Conservation (phyloP, 306 rosid genomes). For the Calophaca sinica region DNA sequence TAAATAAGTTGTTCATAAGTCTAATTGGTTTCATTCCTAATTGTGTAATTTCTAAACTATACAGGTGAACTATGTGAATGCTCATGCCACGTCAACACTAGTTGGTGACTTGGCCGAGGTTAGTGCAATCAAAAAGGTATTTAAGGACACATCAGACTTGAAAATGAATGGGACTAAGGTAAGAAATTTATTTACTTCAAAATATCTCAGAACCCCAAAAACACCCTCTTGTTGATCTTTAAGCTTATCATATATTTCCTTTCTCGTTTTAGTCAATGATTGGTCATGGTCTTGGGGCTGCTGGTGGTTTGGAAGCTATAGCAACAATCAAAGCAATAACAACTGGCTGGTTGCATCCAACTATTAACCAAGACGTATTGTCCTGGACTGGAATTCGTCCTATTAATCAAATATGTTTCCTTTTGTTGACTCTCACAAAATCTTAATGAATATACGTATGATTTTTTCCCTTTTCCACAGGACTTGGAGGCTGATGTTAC, state of each 20-base stretch:
- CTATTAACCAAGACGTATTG: conserved; percentile 65
- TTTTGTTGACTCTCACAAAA: not conserved
- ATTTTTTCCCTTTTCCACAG: conserved; percentile 41
- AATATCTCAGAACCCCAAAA: conserved; percentile 3
- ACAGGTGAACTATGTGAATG: conserved; percentile 78
- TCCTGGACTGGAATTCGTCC: not conserved
- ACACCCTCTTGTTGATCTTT: not conserved
- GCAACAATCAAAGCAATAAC: conserved; percentile 74
- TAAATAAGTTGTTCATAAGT: too few relatives aligned
- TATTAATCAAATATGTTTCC: not conserved
- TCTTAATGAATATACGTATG: conserved; percentile 1
- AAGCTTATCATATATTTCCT: not conserved
- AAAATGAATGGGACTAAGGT: conserved; percentile 78
- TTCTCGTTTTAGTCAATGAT: conserved; percentile 63
- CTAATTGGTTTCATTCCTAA: too few relatives aligned
- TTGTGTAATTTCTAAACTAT: conserved; percentile 13
- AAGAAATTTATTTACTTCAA: conserved; percentile 2
- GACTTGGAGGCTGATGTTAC: conserved; percentile 68
- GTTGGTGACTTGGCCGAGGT: conserved; percentile 79
- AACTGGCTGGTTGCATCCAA: conserved; percentile 78
- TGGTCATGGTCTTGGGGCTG: conserved; percentile 81
- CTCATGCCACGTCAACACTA: conserved; percentile 77
- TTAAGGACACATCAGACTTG: conserved; percentile 61
- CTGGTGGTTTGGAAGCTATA: conserved; percentile 80
- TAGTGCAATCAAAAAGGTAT: conserved; percentile 69